phyloP scores from a whole-genome alignment of 2,329 filamentous ascomycete species.

The Diplodia corticola region DNA sequence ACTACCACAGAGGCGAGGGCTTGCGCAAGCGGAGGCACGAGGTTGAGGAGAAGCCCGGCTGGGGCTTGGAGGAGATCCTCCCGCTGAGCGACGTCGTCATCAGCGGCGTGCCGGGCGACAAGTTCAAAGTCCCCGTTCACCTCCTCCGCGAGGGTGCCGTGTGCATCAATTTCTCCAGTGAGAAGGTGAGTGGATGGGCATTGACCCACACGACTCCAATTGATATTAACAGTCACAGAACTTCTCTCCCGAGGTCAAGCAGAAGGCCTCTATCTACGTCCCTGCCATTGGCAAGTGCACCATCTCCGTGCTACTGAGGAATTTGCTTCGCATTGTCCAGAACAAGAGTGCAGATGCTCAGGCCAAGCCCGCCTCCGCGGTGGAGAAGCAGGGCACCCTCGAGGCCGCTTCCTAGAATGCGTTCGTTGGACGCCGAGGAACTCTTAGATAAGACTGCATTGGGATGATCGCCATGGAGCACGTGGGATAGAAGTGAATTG shows the following conservation, averaged over 20 bases:
- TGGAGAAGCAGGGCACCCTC: conserved; percentile 27
- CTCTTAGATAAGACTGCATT: neutral
- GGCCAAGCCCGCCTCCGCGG: conserved; percentile 24
- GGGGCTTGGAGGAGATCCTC: conserved; percentile 76
- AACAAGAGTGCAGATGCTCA: conserved; percentile 38
- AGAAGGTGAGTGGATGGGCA: conserved; percentile 58
- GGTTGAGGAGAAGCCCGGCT: conserved; percentile 78
- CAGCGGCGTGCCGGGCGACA: conserved; percentile 82
- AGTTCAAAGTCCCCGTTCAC: conserved; percentile 84
- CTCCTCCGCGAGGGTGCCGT: conserved; percentile 85
- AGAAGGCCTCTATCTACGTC: conserved; percentile 95
- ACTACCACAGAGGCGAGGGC: conserved; percentile 87
- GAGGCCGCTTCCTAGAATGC: conserved; percentile 21
- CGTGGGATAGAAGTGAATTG: neutral
- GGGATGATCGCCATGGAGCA: neutral
- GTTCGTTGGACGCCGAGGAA: no score
- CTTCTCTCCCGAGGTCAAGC: conserved; percentile 85
- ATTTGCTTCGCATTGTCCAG: conserved; percentile 64
- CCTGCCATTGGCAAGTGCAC: conserved; percentile 98
- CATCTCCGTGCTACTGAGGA: conserved; percentile 85
- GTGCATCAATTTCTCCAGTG: conserved; percentile 98
- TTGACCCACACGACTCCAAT: neutral
- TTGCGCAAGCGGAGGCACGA: conserved; percentile 84
- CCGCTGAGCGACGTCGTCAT: conserved; percentile 93
- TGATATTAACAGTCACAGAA: conserved; percentile 54